Evolutionary conservation across 2,329 filamentous ascomycete species (phyloP), one percentile per base, ranked within the genome.

Genomic region (Neonectria ditissima): DNA sequence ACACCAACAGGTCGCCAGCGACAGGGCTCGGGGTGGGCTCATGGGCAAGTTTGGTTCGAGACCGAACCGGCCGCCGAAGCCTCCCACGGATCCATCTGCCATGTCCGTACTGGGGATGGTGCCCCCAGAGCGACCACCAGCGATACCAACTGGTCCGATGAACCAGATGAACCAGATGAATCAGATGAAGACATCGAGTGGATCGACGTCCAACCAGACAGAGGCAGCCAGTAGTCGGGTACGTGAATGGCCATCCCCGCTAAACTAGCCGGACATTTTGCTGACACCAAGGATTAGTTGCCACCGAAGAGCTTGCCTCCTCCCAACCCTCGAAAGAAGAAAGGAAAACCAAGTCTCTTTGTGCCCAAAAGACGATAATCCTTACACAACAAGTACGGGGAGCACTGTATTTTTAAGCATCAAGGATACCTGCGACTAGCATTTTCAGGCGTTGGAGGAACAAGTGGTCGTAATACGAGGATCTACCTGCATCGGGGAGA

Each of bases 21-120:
- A 74, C 58, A 75, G 63, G 48, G 53, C 73, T 20, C 75, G 78
- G 39, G 70, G 75, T 28, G 75, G 77, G 2, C 68, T 80, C 2
- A 69, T 77, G 72, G 72, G 75, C 67, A 80, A 80, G 58, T 80
- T 80, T 64, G 74, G 75, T 20, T 70, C 73, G 55, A 79, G 71
- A 60, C 70, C 75, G 14, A 68, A 55, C 54, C 66, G 70, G 41
- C 69, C 70, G 9, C 63, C 69, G 4, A 74, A 75, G 59, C 69
- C 72, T n/a, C 77, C 78, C n/a, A 77, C 75, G 28, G 84, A 87
- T 57, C 84, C 84, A 2, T 84, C 84, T 2, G 84, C 84, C 18
- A 84, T 86, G 82, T 80, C 83, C 59, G 81, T 83, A 20, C 76
- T 86, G 48, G 84, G 84, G 7, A 73, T 87, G 66, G 77, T 73